Evolutionary conservation across 257 asterid species (phyloP), one percentile per base, ranked within the genome.

Genomic region (Verbena officinalis): DNA sequence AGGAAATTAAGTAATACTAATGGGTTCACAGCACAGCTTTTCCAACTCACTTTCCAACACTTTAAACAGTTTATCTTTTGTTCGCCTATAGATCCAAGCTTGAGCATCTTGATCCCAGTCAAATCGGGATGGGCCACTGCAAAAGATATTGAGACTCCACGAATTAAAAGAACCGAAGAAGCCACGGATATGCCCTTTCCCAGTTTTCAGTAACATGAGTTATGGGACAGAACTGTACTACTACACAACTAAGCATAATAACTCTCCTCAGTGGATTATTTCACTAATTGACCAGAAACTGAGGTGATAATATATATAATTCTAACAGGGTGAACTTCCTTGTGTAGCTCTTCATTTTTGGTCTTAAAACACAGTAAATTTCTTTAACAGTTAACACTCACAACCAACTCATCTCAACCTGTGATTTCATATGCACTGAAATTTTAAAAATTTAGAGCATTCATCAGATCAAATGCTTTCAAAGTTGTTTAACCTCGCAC

Each of bases 101-200:
- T 73, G 73, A 44, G 81, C 80, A 31, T 67, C 71, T 27, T 59
- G 85, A 70, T 89, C 98, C 98, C 96, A 91, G 56, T 91, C 97
- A 42, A 85, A 91, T 64, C 98, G 86, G 13, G 95, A 85, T 0
- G 98, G 97, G 40, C 96, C 98, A 67, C 96, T 89, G 91, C 84
- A 86, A 50, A 64, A 61, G 21, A 30, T 23, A 59, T 21, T 20
- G 33, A 60, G 43, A 67, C 48, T 73, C 31, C 48, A 57, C 33
- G 49, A 70, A 55, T 23, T 42, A 23, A 49, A 59, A 45, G 43
- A 38, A 48, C 56, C 62, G 48, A 52, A 9, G 31, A 5, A 54
- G 34, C 13, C 9, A 14, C 34, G 52, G 16, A n/a, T n/a, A n/a
- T n/a, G n/a, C n/a, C n/a, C n/a, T n/a, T n/a, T n/a, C 33, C 33